Evolutionary conservation across 345 rosid species (phyloP).

Genomic region (Turnera subulata): DNA sequence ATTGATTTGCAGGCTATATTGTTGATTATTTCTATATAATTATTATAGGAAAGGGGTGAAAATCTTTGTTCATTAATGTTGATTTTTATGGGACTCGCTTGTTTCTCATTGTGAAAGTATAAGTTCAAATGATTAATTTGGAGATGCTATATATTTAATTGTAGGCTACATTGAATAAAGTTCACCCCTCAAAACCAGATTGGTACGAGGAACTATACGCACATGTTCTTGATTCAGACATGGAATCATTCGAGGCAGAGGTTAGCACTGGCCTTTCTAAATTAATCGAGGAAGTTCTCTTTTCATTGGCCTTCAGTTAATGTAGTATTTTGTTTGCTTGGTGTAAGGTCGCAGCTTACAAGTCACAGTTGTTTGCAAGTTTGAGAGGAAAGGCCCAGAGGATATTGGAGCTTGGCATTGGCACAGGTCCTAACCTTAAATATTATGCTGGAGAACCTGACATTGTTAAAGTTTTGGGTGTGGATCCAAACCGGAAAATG

Average conservation of each 20-base stretch:
- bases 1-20: no score
- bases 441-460: constrained; percentile 48
- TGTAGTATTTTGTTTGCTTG: not conserved
- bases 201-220: constrained; percentile 84
- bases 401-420: constrained; percentile 79
- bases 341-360: constrained; percentile 62
- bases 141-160: not conserved
- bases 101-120: no score
- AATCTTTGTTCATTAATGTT: no score
- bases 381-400: constrained; percentile 58
- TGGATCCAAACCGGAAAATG: constrained; percentile 78
- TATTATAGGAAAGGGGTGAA: no score
- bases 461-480: constrained; percentile 53
- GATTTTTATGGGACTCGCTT: no score
- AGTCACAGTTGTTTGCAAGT: constrained; percentile 47
- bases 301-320: not conserved
- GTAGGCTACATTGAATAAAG: constrained; percentile 43
- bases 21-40: no score
- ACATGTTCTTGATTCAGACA: constrained; percentile 32
- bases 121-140: no score
- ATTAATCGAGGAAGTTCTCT: no score
- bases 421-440: constrained; percentile 80
- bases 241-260: constrained; percentile 68
- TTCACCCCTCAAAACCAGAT: constrained; percentile 68
- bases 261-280: constrained; percentile 28